Percentiles rank a stretch among this genome's conserved stretches.
Conservation (phyloP, 768 basidiomycete genomes). For the Suillus cothurnatus region DNA sequence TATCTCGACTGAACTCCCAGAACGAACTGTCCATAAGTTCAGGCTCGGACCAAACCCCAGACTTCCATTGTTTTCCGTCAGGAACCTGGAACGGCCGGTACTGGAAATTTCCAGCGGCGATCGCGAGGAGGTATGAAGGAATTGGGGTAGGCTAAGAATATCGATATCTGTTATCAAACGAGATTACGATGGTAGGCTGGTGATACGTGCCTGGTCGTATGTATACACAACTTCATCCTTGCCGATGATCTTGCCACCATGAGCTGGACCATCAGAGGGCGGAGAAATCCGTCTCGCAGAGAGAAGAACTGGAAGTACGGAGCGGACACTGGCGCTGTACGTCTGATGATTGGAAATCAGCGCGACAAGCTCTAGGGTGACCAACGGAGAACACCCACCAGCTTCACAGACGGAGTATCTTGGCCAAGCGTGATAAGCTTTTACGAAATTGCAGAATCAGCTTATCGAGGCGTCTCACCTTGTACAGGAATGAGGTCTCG, state of each 20-base stretch:
- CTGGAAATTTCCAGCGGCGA: conserved; percentile 57
- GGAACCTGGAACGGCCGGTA: conserved; percentile 44
- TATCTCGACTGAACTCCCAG: conserved; percentile 63
- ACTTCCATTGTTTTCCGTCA: conserved; percentile 48
- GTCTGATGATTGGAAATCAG: conserved; percentile 33
- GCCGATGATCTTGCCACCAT: conserved; percentile 46
- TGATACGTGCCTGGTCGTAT: conserved; percentile 48
- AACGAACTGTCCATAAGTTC: conserved; percentile 49
- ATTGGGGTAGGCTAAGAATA: conserved; percentile 49
- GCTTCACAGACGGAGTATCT: conserved; percentile 61
- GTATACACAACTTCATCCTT: conserved; percentile 48
- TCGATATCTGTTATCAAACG: background rate
- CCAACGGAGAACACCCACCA: conserved; percentile 31
- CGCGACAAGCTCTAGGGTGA: background rate
- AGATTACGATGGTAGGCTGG: background rate
- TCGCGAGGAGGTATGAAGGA: conserved; percentile 61
- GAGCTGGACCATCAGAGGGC: conserved; percentile 41
- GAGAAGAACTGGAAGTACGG: conserved; percentile 54
- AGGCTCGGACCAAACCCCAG: conserved; percentile 65
- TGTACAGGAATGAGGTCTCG: conserved; percentile 53
- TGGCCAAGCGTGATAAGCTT: background rate
- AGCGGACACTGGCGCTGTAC: conserved; percentile 50
- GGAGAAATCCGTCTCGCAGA: conserved; percentile 58
- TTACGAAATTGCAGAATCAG: background rate
- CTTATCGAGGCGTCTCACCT: conserved; percentile 24